Evolutionary conservation across 441 rosid species (phyloP), one percentile per base, ranked within the genome.

Genomic region (Omphalea diandra): DNA sequence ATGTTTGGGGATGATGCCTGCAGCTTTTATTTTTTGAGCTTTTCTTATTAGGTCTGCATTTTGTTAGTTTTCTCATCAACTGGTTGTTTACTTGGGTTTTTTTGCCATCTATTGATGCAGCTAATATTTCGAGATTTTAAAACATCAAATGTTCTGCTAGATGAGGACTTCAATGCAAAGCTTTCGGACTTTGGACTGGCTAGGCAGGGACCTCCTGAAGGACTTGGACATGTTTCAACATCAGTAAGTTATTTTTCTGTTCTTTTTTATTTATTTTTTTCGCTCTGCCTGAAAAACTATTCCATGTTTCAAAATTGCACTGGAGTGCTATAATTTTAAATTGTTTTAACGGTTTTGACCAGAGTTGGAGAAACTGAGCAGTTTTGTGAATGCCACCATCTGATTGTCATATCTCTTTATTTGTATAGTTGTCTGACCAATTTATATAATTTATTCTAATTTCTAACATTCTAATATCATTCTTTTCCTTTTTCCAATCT

Each of bases 121-220:
- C 81, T 94, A 33, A 94, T 91, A 56, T 94, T 94, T 69, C 92
- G 97, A 68, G 98, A 94, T 79, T 88, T 94, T 69, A 94, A 94
- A 79, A 74, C 98, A 33, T 94, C 98, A 1, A 94, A 94, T 58
- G 76, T 91, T 72, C 90, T 94, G 68, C 85, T 94, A 17, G 98
- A 88, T 38, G 94, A 90, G 80, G 86, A 87, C 56, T 90, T 88
- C 73, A 79, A 85, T 50, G 97, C 99, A 10, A 94, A 94, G 76
- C 95, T 94, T 74, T 94, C 98, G 5, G 99, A 94, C 80, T 92
- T 92, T 69, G 99, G 99, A 78, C 74, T 94, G 74, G 99, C 98
- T 56, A 84, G 98, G 76, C 90, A 82, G 83, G 99, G 99, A 73
- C 98, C 97, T 33, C 84, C 91, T 15, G 93, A 92, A 79, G 97